Conservation (phyloP, 441 rosid species). For the Hura crepitans region DNA sequence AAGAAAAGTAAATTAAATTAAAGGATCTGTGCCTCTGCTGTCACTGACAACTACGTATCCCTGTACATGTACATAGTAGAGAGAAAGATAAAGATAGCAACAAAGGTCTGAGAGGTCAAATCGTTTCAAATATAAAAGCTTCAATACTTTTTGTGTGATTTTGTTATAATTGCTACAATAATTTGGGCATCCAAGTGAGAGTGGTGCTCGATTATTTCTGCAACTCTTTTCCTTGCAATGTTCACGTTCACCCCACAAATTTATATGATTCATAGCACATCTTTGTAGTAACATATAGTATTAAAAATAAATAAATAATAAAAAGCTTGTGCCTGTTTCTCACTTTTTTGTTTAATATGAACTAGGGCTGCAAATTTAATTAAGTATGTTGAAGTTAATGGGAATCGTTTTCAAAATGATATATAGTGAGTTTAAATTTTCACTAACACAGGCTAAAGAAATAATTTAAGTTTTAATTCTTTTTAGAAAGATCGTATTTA, state of each 20-base stretch:
- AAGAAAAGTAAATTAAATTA: slow-evolving; percentile 23
- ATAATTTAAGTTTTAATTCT: no score
- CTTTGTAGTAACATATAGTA: no score
- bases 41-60: slow-evolving; percentile 43
- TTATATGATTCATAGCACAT: neutral
- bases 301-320: neutral
- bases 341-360: no score
- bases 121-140: slow-evolving; percentile 20
- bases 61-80: slow-evolving; percentile 17
- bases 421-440: no score
- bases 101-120: slow-evolving; percentile 40
- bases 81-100: slow-evolving; percentile 4
- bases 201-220: neutral
- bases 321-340: no score
- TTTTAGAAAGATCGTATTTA: no score
- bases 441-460: no score
- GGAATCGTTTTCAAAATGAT: no score
- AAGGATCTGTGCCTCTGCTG: slow-evolving; percentile 36
- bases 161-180: slow-evolving; percentile 4
- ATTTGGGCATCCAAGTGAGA: neutral
- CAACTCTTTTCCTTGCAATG: neutral
- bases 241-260: neutral
- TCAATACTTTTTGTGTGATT: slow-evolving; percentile 21
- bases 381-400: no score
- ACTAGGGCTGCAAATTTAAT: no score